Evolutionary conservation across 2,329 filamentous ascomycete species (phyloP), one percentile per base, ranked within the genome.

Genomic region (Aspergillus terreus): DNA sequence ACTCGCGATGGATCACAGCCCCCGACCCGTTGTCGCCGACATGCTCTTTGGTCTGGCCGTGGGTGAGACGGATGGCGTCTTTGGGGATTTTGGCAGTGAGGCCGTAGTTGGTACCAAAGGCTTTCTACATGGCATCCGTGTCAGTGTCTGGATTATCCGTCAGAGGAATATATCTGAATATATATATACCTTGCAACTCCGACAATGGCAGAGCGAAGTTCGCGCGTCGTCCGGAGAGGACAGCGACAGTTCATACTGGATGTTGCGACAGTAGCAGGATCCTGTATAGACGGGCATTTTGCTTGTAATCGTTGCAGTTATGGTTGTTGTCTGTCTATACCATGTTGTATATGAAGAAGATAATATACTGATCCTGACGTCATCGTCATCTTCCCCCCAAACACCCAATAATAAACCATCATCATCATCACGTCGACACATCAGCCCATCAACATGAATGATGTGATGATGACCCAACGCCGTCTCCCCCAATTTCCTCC

Each of bases 171-270:
- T 23, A 6, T 23, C 3, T 6, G 23, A 23, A 23, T 23, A 6
- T 6, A 10, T 55, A 23, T 23, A 10, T 55, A 75, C 74, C 63
- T 78, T 81, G 68, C 79, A 82, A 58, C 75, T 79, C 15, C 62
- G 55, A 58, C 79, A 82, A 61, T 82, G 78, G 56, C 79, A 82
- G 14, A 82, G 58, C 9, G 72, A 78, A 1, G 78, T 80, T 19
- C 78, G 67, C 2, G 78, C 78, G 21, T 81, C 71, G 6, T 76
- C 72, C 4, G 71, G 67, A 6, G 75, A 73, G 2, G 62, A 55
- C 1, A 82, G 68, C 0, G 66, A 63, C 44, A 82, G 66, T 14
- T 70, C 65, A 53, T 81, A 82, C 27, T 69, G 66, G 50, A 82
- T 69, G 7, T 67, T 67, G 50, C 69, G 66, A 60, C 80, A 82